These are phyloP conservation scores for Backusella psychrophila DNA, from an alignment of 192 early-diverging fungal species.

Conservation along the genomic window DNA sequence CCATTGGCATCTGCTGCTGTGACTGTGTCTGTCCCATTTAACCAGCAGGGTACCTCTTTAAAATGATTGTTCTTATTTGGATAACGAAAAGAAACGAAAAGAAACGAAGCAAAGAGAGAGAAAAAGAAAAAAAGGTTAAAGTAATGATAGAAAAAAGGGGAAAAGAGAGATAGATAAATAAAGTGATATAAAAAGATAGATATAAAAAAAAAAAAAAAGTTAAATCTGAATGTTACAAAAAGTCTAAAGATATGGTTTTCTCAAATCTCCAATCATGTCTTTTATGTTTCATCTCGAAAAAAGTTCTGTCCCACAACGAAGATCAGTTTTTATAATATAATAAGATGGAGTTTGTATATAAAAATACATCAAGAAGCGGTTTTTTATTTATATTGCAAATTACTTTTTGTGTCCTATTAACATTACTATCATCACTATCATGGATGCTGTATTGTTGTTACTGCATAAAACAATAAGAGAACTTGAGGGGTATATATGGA, in stretches of 20 bases:
- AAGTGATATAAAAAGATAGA: background rate
- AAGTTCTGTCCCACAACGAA: background rate
- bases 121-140: background rate
- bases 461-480: background rate
- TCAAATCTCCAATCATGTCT: constrained; percentile 3
- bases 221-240: background rate
- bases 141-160: background rate
- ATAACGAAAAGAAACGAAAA: too few species aligned
- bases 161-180: background rate
- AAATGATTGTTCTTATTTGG: background rate
- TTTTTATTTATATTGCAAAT: background rate
- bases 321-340: background rate
- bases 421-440: background rate
- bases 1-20: background rate
- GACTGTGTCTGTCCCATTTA: constrained; percentile 1
- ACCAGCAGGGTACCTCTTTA: background rate
- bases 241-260: background rate
- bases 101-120: background rate
- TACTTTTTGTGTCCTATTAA: background rate
- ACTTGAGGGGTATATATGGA: background rate
- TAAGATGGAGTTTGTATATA: background rate
- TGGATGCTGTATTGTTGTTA: too few species aligned
- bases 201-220: background rate
- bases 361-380: background rate
- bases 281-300: background rate